Evolutionary conservation across 306 rosid genomes (phyloP), one percentile per base, ranked within the genome.

Genomic region (Prunus padus): DNA sequence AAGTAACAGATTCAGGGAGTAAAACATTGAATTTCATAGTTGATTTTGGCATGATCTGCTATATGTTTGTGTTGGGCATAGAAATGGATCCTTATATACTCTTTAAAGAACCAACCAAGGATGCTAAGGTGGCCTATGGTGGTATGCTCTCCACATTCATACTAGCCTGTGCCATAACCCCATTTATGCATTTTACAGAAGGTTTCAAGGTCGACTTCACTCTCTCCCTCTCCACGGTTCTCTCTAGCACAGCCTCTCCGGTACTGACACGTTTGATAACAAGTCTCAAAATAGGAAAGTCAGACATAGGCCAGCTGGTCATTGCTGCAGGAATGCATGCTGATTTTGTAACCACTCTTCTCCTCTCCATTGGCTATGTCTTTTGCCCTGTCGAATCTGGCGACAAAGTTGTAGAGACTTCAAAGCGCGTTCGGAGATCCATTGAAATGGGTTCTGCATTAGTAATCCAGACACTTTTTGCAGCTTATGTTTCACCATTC

Each of bases 51-150:
- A 95, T 95, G 97, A 84, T 83, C 60, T 87, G 93, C 76, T 92
- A 95, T 84, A 95, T 95, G 99, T 88, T 95, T 69, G 96, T 87
- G 55, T 73, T 95, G 71, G 99, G 99, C 11, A 81, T 95, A 82
- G 99, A 95, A 88, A 92, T 90, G 97, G 93, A 95, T 75, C 99
- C 97, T 3, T 83, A 74, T 28, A 76, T 68, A 5, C 79, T 95
- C 31, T 77, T 92, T 31, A 86, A 67, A 49, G 54, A 45, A 66
- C 93, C 99, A 42, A 82, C 81, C 5, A 86, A 75, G 18, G 99
- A 88, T 46, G 96, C 89, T 14, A 90, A 83, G 74, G 89, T 95
- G 37, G 97, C 99, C 40, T 90, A 85, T 66, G 86, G 80, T 10
- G 93, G 89, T 73, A 77, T 90, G 84, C 19, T 92, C 25, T 68